Evolutionary conservation across 768 basidiomycete species (phyloP).

Genomic region (Lentinula detonsa): DNA sequence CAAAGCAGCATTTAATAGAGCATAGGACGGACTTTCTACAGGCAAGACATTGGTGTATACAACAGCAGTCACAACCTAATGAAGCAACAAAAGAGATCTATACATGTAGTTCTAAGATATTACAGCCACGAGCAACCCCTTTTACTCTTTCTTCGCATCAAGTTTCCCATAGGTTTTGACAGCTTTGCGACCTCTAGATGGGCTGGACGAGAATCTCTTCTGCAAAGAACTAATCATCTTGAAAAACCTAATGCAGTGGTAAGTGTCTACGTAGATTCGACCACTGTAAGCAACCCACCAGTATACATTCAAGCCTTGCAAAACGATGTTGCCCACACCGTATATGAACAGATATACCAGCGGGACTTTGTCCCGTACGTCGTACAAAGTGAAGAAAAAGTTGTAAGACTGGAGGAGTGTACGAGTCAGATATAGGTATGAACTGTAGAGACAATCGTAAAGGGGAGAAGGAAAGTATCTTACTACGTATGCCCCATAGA

Average conservation of each 20-base stretch:
- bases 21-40: neutral
- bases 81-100: neutral
- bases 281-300: conserved; percentile 45
- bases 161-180: conserved; percentile 11
- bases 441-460: neutral
- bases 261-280: neutral
- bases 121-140: conserved; percentile 10
- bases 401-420: conserved; percentile 45
- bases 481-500: conserved; percentile 58
- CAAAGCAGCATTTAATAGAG: conserved; percentile 37
- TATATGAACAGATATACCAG: conserved; percentile 44
- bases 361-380: conserved; percentile 50
- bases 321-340: conserved; percentile 51
- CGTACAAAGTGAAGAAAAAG: conserved; percentile 56
- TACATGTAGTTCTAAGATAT: neutral
- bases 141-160: conserved; percentile 13
- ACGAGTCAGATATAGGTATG: neutral
- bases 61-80: neutral
- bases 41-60: neutral
- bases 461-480: conserved; percentile 10
- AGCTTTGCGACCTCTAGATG: conserved; percentile 3
- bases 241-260: conserved; percentile 45
- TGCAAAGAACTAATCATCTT: conserved; percentile 67
- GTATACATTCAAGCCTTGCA: conserved; percentile 73
- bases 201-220: conserved; percentile 45